phyloP scores from a whole-genome alignment of 2,329 filamentous ascomycete genomes.

The Colletotrichum sp. region DNA sequence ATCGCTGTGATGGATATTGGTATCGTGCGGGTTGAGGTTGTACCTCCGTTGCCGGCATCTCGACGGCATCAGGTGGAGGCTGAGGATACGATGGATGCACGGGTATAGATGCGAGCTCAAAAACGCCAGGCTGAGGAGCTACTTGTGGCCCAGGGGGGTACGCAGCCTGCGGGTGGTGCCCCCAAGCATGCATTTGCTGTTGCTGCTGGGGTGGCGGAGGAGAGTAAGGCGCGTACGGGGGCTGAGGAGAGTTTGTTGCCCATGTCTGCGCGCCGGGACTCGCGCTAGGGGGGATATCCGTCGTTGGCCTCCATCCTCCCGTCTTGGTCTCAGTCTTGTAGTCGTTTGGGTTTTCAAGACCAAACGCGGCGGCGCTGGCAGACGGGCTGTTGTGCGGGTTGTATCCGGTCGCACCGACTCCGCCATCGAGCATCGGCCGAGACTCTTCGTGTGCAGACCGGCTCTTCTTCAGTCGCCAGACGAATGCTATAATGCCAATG shows the following conservation, averaged over 20 bases:
- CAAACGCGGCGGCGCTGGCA: background rate
- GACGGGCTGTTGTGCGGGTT: constrained; percentile 5
- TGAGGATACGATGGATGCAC: background rate
- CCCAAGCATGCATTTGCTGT: constrained; percentile 4
- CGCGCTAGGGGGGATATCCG: background rate
- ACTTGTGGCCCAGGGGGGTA: background rate
- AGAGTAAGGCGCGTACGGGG: background rate
- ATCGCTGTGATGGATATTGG: background rate
- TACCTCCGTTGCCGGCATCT: constrained; percentile 21
- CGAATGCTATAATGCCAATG: background rate
- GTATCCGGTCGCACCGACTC: background rate
- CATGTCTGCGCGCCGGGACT: constrained; percentile 15
- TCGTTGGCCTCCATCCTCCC: background rate
- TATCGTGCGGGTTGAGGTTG: background rate
- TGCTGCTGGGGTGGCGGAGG: background rate
- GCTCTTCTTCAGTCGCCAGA: constrained; percentile 14
- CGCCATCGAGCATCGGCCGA: constrained; percentile 20
- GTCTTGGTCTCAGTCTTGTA: constrained; percentile 3
- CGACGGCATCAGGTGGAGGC: background rate
- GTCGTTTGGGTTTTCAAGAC: background rate
- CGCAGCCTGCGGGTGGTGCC: constrained; percentile 4
- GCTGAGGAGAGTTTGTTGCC: background rate
- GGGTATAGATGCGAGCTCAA: constrained; percentile 21
- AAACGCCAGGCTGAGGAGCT: constrained; percentile 6
- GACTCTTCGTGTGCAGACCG: constrained; percentile 18